Conservation (phyloP, 1,284 basidiomycete species). For the Trametes polyzona region DNA sequence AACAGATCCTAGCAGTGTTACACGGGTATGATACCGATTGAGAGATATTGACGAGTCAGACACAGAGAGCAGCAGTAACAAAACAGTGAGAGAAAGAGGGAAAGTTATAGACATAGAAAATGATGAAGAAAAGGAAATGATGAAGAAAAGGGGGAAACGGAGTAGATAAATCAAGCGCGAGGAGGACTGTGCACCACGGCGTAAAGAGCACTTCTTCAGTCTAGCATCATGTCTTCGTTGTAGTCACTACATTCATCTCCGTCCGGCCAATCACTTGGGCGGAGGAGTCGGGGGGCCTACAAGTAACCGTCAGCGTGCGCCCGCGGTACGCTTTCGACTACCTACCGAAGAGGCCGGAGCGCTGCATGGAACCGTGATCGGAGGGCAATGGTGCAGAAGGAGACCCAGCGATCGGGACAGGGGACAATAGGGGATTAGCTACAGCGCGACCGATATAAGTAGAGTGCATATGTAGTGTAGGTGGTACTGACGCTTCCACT, state of each 20-base stretch:
- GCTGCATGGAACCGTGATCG: slow-evolving; percentile 43
- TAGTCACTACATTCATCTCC: background rate
- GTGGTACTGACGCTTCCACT: slow-evolving; percentile 67
- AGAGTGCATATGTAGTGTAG: background rate
- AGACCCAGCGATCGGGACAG: slow-evolving; percentile 43
- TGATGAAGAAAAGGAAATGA: background rate
- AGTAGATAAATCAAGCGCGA: slow-evolving; percentile 11
- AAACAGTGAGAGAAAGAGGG: background rate
- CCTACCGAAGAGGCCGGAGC: slow-evolving; percentile 67
- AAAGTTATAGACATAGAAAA: background rate
- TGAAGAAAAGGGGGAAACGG: background rate
- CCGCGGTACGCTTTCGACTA: background rate
- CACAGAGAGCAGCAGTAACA: background rate
- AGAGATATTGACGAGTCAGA: background rate
- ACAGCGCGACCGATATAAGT: slow-evolving; percentile 2
- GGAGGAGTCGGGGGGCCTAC: slow-evolving; percentile 63
- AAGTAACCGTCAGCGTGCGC: background rate
- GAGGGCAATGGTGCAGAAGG: slow-evolving; percentile 41
- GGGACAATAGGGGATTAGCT: slow-evolving; percentile 63
- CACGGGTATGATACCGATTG: slow-evolving; percentile 5
- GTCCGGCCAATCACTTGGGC: slow-evolving; percentile 47
- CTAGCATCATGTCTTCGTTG: background rate
- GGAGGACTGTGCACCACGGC: background rate
- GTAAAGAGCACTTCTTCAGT: slow-evolving; percentile 4
- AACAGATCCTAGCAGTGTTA: background rate